Evolutionary conservation across 371 early-diverging fungal genomes (phyloP), one percentile per base, ranked within the genome.

Genomic region (Aphelidium insulamus): DNA sequence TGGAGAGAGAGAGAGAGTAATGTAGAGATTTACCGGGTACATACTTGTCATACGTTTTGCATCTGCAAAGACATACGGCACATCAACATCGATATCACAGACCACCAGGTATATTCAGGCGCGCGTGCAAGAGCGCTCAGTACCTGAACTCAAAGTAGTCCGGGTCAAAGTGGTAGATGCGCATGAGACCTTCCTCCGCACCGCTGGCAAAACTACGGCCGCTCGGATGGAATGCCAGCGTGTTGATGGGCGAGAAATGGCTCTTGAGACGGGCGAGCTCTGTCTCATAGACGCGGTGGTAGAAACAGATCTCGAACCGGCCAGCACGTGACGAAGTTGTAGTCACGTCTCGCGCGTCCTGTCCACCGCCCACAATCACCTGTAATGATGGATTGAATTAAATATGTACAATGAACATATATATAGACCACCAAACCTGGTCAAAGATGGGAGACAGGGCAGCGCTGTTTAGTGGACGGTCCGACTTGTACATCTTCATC

Each of bases 221-320:
- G 41, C 74, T 73, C 14, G 97, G 97, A 52, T 84, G 83, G 41
- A 95, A 83, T 20, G 94, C 92, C 41, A 98, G 67, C 11, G 97
- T 90, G 65, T 98, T 98, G 60, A 98, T 94, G 36, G 99, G 97
- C 46, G 98, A 97, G 59, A 98, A 97, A 51, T 99, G 99, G 26
- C 97, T 95, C 59, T 77, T 86, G 32, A 88, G 85, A 41, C 90
- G 77, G 25, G 97, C 98, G 27, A 97, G 75, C 55, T 97, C 95
- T 48, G 91, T 84, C 41, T 85, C 83, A 40, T 87, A 75, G 28
- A 92, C 74, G 50, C 82, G 75, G 69, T 99, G 98, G 70, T 73
- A 99, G 72, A 98, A 92, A 40, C 95, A 70, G 44, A 82, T 77
- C 56, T 98, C 97, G 62, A 99, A 98, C 61, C 92, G 87, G 54